These are phyloP conservation scores for Ophiostoma triangulosporum DNA, from an alignment of 2,329 filamentous ascomycete genomes.

Conservation along the genomic window DNA sequence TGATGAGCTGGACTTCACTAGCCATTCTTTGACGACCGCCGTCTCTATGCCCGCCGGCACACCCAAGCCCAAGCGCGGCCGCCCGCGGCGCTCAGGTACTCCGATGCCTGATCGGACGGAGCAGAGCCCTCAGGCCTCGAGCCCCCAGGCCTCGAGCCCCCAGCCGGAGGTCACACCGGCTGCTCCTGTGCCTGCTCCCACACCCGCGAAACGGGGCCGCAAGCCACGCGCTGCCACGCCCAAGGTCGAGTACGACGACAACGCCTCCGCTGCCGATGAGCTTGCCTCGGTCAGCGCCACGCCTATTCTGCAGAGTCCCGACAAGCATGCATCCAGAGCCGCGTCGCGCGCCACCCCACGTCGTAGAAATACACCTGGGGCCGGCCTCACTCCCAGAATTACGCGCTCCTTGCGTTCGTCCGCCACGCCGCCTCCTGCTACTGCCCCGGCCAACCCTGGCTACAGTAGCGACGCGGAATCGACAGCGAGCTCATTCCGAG, in stretches of 20 bases:
- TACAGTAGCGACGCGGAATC: conserved; percentile 7
- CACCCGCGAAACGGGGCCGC: conserved; percentile 4
- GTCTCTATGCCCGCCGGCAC: conserved; percentile 15
- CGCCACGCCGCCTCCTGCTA: neutral
- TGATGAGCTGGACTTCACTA: conserved; percentile 8
- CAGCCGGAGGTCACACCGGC: neutral
- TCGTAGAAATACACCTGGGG: neutral
- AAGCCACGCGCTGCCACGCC: conserved; percentile 5
- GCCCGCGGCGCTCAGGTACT: conserved; percentile 37
- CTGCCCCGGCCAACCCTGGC: neutral
- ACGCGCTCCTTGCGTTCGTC: neutral
- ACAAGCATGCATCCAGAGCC: neutral
- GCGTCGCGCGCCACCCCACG: neutral
- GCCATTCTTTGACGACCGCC: neutral
- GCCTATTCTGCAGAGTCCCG: neutral
- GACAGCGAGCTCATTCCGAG: conserved; percentile 12
- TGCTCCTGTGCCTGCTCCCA: neutral
- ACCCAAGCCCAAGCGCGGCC: conserved; percentile 11
- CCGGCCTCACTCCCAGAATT: neutral
- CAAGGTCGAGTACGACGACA: conserved; percentile 18
- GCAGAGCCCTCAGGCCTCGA: neutral
- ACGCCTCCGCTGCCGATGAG: conserved; percentile 18
- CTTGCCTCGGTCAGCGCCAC: conserved; percentile 1
- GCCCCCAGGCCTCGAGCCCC: neutral
- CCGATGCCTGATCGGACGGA: conserved; percentile 33